Evolutionary conservation across 495 filamentous ascomycete species (phyloP).

Genomic region (Penicillium fimorum): DNA sequence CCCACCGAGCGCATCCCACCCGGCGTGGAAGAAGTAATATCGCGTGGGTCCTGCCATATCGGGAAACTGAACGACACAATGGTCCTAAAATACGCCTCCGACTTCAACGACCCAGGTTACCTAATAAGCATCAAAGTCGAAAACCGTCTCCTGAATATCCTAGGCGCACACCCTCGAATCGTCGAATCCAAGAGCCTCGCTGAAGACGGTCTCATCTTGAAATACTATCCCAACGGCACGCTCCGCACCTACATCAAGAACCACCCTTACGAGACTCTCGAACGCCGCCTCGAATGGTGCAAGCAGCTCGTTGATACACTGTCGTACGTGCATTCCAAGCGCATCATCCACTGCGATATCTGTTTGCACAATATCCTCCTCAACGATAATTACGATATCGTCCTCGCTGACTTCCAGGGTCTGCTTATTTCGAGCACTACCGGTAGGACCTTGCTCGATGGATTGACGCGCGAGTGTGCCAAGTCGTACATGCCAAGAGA

Average conservation of each 20-base stretch:
- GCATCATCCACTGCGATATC: slow-evolving; percentile 22
- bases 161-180: slow-evolving; percentile 22
- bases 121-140: slow-evolving; percentile 15
- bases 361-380: slow-evolving; percentile 20
- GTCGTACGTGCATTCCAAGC: not conserved
- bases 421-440: slow-evolving; percentile 3
- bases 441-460: slow-evolving; percentile 14
- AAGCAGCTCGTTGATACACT: not conserved
- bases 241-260: slow-evolving; percentile 13
- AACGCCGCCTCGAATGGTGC: slow-evolving; percentile 1
- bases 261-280: not conserved
- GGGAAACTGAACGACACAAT: not conserved
- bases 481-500: slow-evolving; percentile 24
- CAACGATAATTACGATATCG: slow-evolving; percentile 20
- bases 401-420: slow-evolving; percentile 25
- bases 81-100: slow-evolving; percentile 2
- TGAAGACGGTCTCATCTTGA: slow-evolving; percentile 18
- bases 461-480: slow-evolving; percentile 14
- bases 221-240: slow-evolving; percentile 19
- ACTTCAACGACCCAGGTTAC: not conserved
- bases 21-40: not conserved
- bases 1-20: not conserved
- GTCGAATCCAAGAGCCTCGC: slow-evolving; percentile 15
- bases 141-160: slow-evolving; percentile 14
- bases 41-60: not conserved